Percentiles rank a stretch among this genome's conserved stretches.
phyloP scores from a whole-genome alignment of 768 basidiomycete species.

The Imleria badia region DNA sequence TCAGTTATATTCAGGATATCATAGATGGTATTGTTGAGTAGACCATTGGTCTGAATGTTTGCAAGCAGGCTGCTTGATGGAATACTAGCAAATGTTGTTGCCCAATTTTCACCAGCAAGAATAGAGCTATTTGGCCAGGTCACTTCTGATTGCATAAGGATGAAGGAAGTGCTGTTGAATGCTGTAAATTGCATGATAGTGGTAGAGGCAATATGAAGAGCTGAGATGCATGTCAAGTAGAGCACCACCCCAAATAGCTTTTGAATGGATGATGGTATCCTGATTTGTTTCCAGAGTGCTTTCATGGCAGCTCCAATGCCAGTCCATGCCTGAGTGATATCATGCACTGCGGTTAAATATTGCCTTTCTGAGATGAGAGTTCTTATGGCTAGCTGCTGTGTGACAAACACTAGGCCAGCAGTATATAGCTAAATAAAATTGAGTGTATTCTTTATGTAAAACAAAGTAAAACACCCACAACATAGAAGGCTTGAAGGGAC shows the following conservation, averaged over 20 bases:
- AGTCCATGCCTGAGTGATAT: slow-evolving; percentile 20
- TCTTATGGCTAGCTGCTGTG: slow-evolving; percentile 19
- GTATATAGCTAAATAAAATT: slow-evolving; percentile 11
- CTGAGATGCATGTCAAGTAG: slow-evolving; percentile 19
- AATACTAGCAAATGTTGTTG: background rate
- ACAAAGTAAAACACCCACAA: background rate
- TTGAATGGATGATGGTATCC: slow-evolving; percentile 9
- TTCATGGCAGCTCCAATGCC: slow-evolving; percentile 21
- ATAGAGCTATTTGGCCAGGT: slow-evolving; percentile 8
- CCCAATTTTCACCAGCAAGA: background rate
- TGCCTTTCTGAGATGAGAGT: slow-evolving; percentile 1
- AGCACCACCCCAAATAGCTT: slow-evolving; percentile 8
- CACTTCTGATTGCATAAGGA: background rate
- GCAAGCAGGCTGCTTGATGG: background rate
- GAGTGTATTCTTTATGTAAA: no score
- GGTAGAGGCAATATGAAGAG: slow-evolving; percentile 20
- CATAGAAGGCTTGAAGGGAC: slow-evolving; percentile 3
- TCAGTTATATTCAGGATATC: background rate
- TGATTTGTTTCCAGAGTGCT: slow-evolving; percentile 17
- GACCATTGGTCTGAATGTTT: slow-evolving; percentile 1
- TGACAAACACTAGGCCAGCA: slow-evolving; percentile 20
- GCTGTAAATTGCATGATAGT: slow-evolving; percentile 19
- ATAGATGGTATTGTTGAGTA: background rate
- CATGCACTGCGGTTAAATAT: slow-evolving; percentile 21
- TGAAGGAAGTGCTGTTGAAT: slow-evolving; percentile 5